phyloP scores from a whole-genome alignment of 1,284 basidiomycete genomes.

The Chalciporus sp. region DNA sequence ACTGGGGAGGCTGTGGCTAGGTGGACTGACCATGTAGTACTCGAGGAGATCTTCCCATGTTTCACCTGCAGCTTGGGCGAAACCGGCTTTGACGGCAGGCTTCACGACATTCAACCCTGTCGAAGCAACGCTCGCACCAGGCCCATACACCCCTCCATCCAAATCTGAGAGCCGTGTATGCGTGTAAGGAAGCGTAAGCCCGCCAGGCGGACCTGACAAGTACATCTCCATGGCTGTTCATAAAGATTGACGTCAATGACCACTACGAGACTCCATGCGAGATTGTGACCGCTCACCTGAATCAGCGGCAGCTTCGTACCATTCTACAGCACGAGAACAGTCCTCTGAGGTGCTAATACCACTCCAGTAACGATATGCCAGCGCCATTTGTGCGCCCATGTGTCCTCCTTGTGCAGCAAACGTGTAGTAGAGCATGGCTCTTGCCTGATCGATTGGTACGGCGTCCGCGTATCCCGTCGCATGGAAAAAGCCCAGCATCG shows the following conservation, averaged over 20 bases:
- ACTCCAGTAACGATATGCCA: slow-evolving; percentile 94
- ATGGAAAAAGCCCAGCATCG: slow-evolving; percentile 84
- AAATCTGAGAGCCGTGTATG: slow-evolving; percentile 88
- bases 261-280: not conserved
- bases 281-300: slow-evolving; percentile 59
- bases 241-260: not conserved
- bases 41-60: slow-evolving; percentile 92
- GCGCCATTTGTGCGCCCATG: slow-evolving; percentile 87
- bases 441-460: slow-evolving; percentile 68
- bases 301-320: slow-evolving; percentile 88
- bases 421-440: slow-evolving; percentile 90
- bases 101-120: slow-evolving; percentile 73
- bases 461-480: slow-evolving; percentile 80
- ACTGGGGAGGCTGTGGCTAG: not conserved
- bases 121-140: slow-evolving; percentile 89
- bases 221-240: slow-evolving; percentile 69
- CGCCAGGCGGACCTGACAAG: slow-evolving; percentile 87
- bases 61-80: slow-evolving; percentile 82
- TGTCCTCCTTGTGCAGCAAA: slow-evolving; percentile 90
- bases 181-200: slow-evolving; percentile 82
- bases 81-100: slow-evolving; percentile 82
- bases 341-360: slow-evolving; percentile 91
- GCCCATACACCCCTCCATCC: slow-evolving; percentile 89
- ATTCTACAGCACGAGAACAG: slow-evolving; percentile 79
- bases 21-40: slow-evolving; percentile 74